phyloP scores from a whole-genome alignment of 495 filamentous ascomycete genomes.

The Letharia lupina region DNA sequence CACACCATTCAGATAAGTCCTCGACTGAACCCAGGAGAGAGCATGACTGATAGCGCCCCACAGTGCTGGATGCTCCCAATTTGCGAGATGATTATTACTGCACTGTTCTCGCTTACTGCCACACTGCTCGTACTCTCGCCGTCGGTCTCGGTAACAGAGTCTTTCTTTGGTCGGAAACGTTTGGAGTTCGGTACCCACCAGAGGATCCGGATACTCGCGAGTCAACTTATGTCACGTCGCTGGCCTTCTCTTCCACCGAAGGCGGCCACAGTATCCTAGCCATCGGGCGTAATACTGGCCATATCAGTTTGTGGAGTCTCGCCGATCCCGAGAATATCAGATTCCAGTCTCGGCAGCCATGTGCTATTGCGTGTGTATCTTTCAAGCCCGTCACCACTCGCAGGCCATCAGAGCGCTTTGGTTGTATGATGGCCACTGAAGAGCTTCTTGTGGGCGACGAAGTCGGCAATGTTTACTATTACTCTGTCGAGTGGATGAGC shows the following conservation, averaged over 20 bases:
- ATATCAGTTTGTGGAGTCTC: conserved; percentile 53
- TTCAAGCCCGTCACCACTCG: conserved; percentile 49
- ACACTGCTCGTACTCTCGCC: conserved; percentile 63
- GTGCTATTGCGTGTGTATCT: conserved; percentile 65
- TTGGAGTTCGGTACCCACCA: conserved; percentile 44
- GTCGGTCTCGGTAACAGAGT: conserved; percentile 75
- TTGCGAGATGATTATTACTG: conserved; percentile 95
- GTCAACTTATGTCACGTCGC: conserved; percentile 62
- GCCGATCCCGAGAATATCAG: conserved; percentile 50
- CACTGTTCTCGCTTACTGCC: conserved; percentile 78
- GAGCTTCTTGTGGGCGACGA: conserved; percentile 88
- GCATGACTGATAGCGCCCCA: conserved; percentile 18
- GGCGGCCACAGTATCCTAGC: conserved; percentile 77
- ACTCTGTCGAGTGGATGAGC: conserved; percentile 76
- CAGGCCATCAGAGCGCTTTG: conserved; percentile 35
- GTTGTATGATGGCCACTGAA: conserved; percentile 42
- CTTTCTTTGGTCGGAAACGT: conserved; percentile 80
- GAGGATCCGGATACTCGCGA: conserved; percentile 29
- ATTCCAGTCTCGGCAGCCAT: conserved; percentile 63
- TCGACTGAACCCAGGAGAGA: not conserved
- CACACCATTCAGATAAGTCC: conserved; percentile 66
- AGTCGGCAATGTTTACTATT: conserved; percentile 76
- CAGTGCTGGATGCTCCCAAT: conserved; percentile 77
- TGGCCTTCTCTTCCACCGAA: conserved; percentile 77
- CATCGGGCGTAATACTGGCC: conserved; percentile 67